Conservation (phyloP, 371 early-diverging fungal species). For the Mucor saturninus region DNA sequence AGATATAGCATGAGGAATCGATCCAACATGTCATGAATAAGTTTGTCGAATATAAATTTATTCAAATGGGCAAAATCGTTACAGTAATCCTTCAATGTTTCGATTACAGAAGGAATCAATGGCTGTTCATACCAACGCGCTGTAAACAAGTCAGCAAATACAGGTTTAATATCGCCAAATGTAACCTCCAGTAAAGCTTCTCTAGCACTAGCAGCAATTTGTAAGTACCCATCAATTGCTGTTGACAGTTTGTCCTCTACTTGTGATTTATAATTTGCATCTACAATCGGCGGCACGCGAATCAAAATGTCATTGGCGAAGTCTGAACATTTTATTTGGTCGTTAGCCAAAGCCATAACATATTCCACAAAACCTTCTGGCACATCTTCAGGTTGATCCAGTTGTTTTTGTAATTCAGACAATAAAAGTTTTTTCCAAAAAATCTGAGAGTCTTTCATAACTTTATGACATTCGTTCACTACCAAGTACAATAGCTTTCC, state of each 20-base stretch:
- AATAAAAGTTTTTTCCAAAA: slow-evolving; percentile 79
- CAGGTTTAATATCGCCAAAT: slow-evolving; percentile 79
- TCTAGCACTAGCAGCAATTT: slow-evolving; percentile 73
- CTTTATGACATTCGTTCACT: slow-evolving; percentile 82
- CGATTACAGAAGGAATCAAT: slow-evolving; percentile 80
- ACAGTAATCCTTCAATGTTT: slow-evolving; percentile 90
- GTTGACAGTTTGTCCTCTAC: slow-evolving; percentile 65
- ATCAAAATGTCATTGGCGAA: slow-evolving; percentile 81
- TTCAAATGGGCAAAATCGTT: slow-evolving; percentile 85
- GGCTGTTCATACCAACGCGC: slow-evolving; percentile 90
- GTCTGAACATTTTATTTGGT: slow-evolving; percentile 86
- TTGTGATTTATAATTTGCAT: slow-evolving; percentile 69
- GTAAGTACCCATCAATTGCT: slow-evolving; percentile 82
- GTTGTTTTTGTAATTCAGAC: slow-evolving; percentile 74
- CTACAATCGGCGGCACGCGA: slow-evolving; percentile 70
- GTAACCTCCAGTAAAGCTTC: slow-evolving; percentile 81
- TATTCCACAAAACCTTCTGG: slow-evolving; percentile 90
- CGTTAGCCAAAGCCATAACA: slow-evolving; percentile 92
- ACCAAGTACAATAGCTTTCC: slow-evolving; percentile 87
- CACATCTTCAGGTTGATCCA: slow-evolving; percentile 70
- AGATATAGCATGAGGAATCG: slow-evolving; percentile 81
- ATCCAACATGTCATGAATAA: slow-evolving; percentile 86
- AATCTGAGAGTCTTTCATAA: slow-evolving; percentile 80
- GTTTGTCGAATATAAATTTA: slow-evolving; percentile 82
- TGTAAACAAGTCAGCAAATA: slow-evolving; percentile 76